A percentile compares a stretch with the other conserved stretches of the same genome.
Evolutionary conservation across 768 basidiomycete genomes (phyloP).

Genomic region (Tremella mesenterica): DNA sequence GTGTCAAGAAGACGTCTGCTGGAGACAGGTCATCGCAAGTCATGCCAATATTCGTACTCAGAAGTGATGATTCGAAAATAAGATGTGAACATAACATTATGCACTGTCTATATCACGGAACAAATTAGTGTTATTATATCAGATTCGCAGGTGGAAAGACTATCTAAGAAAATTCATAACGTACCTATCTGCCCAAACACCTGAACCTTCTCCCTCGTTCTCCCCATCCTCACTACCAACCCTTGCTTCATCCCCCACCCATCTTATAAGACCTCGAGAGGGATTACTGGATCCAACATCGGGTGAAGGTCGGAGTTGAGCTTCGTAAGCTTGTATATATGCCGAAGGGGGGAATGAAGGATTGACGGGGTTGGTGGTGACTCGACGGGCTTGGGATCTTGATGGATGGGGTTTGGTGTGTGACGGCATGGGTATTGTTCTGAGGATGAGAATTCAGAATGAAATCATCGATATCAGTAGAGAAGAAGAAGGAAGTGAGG

Average conservation of each 20-base stretch:
- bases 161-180: slow-evolving; percentile 3
- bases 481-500: neutral
- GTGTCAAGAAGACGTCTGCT: too few relatives aligned
- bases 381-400: too few relatives aligned
- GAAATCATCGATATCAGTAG: neutral
- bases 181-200: neutral
- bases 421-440: neutral
- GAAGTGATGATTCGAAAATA: too few relatives aligned
- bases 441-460: neutral
- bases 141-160: too few relatives aligned
- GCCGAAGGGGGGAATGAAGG: slow-evolving; percentile 11
- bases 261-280: neutral
- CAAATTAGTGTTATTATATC: too few relatives aligned
- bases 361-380: neutral
- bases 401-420: neutral
- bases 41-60: too few relatives aligned
- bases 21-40: too few relatives aligned
- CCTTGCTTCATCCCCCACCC: neutral
- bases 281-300: slow-evolving; percentile 7
- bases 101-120: too few relatives aligned
- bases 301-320: slow-evolving; percentile 54
- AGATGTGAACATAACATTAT: too few relatives aligned
- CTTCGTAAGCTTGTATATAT: slow-evolving; percentile 63
- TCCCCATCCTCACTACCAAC: slow-evolving; percentile 34
- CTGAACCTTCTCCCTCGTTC: slow-evolving; percentile 29